A percentile compares a stretch with the other conserved stretches of the same genome.
These are phyloP conservation scores for Populus tomentosa DNA, from an alignment of 441 rosid genomes.

Conservation along the genomic window DNA sequence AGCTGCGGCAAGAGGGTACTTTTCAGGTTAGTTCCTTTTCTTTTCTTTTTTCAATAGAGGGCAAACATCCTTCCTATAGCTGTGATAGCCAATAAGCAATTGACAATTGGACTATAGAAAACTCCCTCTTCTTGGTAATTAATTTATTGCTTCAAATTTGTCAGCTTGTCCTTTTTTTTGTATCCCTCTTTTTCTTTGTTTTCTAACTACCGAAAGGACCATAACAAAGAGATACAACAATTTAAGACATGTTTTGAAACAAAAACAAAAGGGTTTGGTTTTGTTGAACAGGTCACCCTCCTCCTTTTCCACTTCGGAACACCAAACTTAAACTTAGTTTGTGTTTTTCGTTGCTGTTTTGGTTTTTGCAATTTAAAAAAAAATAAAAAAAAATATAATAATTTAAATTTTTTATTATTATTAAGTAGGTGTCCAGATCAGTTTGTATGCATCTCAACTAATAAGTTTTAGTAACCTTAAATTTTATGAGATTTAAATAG, in stretches of 20 bases:
- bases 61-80: too few species aligned
- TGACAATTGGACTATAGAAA: background rate
- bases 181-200: background rate
- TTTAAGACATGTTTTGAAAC: too few species aligned
- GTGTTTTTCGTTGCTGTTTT: too few species aligned
- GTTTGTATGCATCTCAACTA: too few species aligned
- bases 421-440: too few species aligned
- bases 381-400: too few species aligned
- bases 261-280: background rate
- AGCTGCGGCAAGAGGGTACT: background rate
- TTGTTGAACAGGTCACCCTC: conserved; percentile 16
- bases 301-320: conserved; percentile 3
- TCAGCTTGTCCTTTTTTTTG: background rate
- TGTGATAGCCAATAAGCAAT: background rate
- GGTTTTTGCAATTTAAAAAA: too few species aligned
- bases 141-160: conserved; percentile 5
- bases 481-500: too few species aligned
- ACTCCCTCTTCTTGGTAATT: background rate
- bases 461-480: too few species aligned
- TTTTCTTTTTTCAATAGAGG: background rate
- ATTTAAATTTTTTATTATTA: too few species aligned
- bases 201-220: background rate
- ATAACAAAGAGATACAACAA: background rate
- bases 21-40: background rate
- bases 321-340: background rate